Evolutionary conservation across 495 filamentous ascomycete species (phyloP).

Genomic region (Talaromyces proteolyticus): DNA sequence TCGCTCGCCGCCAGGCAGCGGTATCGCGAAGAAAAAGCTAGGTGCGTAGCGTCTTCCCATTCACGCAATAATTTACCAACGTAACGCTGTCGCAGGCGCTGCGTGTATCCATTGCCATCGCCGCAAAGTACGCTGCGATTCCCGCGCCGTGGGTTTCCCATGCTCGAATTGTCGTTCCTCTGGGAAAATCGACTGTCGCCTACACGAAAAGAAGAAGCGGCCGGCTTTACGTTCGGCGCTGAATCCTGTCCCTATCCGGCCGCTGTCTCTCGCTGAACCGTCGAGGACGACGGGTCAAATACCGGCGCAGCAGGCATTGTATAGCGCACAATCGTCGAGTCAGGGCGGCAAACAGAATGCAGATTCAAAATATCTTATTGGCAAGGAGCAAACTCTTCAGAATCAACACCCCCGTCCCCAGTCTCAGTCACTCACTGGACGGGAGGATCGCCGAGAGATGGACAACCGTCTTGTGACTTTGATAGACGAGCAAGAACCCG

Average conservation of each 20-base stretch:
- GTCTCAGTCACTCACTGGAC: constrained; percentile 14
- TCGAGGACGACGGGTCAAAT: too few species aligned
- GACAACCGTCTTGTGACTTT: constrained; percentile 40
- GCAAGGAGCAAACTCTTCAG: neutral
- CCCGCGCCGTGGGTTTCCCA: constrained; percentile 35
- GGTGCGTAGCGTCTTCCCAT: constrained; percentile 24
- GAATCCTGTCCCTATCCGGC: constrained; percentile 44
- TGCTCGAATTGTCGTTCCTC: constrained; percentile 42
- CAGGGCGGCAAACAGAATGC: neutral
- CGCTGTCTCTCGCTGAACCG: constrained; percentile 14
- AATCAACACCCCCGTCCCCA: constrained; percentile 12
- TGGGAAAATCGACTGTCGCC: constrained; percentile 39
- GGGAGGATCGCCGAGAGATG: constrained; percentile 30
- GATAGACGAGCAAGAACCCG: constrained; percentile 39
- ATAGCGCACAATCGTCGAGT: neutral
- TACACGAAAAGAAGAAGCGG: constrained; percentile 45
- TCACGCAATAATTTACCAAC: too few species aligned
- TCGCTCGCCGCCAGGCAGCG: constrained; percentile 22
- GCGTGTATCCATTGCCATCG: constrained; percentile 44
- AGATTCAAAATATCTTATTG: neutral
- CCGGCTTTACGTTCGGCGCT: constrained; percentile 39
- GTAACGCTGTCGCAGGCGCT: too few species aligned
- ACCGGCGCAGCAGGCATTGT: neutral
- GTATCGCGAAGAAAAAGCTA: constrained; percentile 29
- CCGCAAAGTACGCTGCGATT: constrained; percentile 44